Evolutionary conservation across 2,329 filamentous ascomycete genomes (phyloP).

Genomic region (Sarocladium kiliense): DNA sequence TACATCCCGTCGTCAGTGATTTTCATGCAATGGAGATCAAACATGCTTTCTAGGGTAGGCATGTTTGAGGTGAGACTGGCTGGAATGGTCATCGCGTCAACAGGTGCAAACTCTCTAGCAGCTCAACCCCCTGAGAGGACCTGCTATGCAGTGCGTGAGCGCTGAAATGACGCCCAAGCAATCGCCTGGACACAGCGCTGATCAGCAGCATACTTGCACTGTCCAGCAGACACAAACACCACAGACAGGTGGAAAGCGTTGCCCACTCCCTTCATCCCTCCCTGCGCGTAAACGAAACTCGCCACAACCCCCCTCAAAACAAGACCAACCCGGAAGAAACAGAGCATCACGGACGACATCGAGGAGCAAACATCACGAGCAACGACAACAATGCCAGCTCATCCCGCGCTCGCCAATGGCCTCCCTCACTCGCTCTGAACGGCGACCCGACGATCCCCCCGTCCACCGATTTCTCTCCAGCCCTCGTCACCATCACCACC

Average conservation of each 20-base stretch:
- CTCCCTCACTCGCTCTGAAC: constrained; percentile 45
- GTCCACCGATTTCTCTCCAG: constrained; percentile 17
- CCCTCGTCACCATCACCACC: constrained; percentile 20
- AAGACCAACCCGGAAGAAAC: neutral
- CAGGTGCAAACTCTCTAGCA: no score
- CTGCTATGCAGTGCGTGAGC: no score
- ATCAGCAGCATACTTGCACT: neutral
- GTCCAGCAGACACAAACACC: neutral
- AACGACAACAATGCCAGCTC: constrained; percentile 3
- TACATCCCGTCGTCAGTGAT: no score
- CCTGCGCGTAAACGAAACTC: constrained; percentile 1
- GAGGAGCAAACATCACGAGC: neutral
- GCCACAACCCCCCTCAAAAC: constrained; percentile 18
- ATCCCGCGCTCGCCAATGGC: constrained; percentile 35
- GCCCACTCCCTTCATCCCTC: neutral
- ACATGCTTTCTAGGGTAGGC: no score
- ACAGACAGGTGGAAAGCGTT: neutral
- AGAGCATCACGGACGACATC: neutral
- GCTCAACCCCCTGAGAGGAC: no score
- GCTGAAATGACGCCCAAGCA: no score
- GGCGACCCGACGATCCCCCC: constrained; percentile 32
- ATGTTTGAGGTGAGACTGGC: no score
- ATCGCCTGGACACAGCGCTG: neutral
- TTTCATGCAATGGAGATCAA: no score
- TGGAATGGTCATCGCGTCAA: no score